Conservation (phyloP, 805 yeast genomes). For the Ogataea methylovora region DNA sequence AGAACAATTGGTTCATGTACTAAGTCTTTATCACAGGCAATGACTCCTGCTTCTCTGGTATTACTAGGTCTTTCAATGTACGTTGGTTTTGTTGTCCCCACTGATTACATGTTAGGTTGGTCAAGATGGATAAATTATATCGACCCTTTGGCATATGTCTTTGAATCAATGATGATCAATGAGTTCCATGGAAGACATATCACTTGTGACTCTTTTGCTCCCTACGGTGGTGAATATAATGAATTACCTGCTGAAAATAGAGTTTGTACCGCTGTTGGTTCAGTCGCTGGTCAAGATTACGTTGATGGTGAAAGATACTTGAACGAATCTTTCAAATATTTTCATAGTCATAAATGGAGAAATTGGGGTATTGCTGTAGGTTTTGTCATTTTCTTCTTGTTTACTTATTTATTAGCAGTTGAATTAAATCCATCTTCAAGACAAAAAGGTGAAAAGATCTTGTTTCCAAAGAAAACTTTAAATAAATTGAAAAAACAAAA, state of each 20-base stretch:
- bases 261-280: constrained; percentile 41
- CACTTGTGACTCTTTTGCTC: constrained; percentile 41
- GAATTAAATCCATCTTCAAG: constrained; percentile 55
- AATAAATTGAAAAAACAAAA: constrained; percentile 36
- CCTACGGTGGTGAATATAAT: constrained; percentile 32
- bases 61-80: constrained; percentile 40
- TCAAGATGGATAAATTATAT: constrained; percentile 54
- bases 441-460: constrained; percentile 65
- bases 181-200: constrained; percentile 43
- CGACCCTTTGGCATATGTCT: constrained; percentile 48
- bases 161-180: constrained; percentile 51
- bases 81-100: constrained; percentile 52
- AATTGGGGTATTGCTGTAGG: constrained; percentile 64
- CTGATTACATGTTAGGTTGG: constrained; percentile 50
- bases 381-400: constrained; percentile 46
- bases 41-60: constrained; percentile 48
- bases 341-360: constrained; percentile 64
- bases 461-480: constrained; percentile 47
- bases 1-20: constrained; percentile 42
- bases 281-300: constrained; percentile 41
- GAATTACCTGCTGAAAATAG: constrained; percentile 10
- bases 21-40: constrained; percentile 40
- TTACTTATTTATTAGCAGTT: constrained; percentile 42
- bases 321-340: constrained; percentile 39
- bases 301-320: constrained; percentile 61